These are phyloP conservation scores for Apiospora aurea DNA, from an alignment of 2,329 filamentous ascomycete genomes.

Conservation along the genomic window DNA sequence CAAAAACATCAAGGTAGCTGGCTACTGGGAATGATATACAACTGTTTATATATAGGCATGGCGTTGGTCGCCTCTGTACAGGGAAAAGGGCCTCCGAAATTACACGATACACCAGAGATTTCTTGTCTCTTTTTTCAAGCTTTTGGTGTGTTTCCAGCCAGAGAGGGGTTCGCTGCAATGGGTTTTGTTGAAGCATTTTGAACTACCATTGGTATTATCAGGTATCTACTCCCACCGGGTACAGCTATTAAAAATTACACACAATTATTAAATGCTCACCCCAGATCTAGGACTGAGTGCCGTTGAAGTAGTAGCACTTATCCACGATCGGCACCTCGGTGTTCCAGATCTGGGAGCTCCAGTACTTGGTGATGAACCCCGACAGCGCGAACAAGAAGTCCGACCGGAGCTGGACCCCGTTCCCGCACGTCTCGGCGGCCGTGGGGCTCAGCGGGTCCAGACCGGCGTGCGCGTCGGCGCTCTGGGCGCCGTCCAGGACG, in stretches of 20 bases:
- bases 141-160: too few species aligned
- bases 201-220: neutral
- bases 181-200: neutral
- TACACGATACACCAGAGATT: too few species aligned
- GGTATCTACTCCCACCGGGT: neutral
- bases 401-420: conserved; percentile 37
- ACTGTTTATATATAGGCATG: too few species aligned
- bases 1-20: neutral
- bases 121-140: too few species aligned
- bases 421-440: conserved; percentile 33
- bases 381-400: conserved; percentile 39
- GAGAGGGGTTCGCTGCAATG: too few species aligned
- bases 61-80: neutral
- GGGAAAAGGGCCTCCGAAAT: too few species aligned
- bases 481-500: conserved; percentile 37
- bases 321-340: conserved; percentile 38
- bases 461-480: conserved; percentile 29
- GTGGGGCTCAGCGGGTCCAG: conserved; percentile 30
- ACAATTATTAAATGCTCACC: too few species aligned
- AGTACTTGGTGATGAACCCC: conserved; percentile 39
- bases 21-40: too few species aligned
- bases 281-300: neutral
- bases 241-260: neutral
- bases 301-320: conserved; percentile 34
- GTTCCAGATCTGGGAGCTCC: conserved; percentile 35